Base-by-base conservation (phyloP, 2,329 filamentous ascomycete species). In the Cercospora beticola region DNA sequence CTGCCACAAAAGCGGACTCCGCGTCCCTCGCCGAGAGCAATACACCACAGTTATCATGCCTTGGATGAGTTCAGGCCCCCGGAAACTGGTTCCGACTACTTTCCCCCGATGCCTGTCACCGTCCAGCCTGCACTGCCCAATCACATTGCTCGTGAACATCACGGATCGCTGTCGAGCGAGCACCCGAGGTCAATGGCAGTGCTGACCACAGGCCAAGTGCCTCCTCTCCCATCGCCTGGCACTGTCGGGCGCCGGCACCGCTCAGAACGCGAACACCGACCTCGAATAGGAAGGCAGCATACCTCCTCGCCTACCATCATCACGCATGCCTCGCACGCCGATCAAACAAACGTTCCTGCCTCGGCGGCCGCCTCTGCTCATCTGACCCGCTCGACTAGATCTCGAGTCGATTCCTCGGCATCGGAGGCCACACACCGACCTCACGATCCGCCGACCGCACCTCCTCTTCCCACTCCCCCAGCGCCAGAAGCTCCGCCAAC, bases 221-320 rank as follows among this genome's bases (percentile, higher is more conserved):
- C 94, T 6, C 84, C 89, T 21, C 83, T 97, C 57, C 93, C 94
- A 0, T 97, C 94, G 0, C 94, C 94, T 1, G 92, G 93, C n/a
- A 86, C 85, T 68, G 84, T 85, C 84, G 88, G 65, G 16, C 74
- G 76, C 30, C 68, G 74, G 30, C 73, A 77, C 28, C 72, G 74
- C 6, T 60, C 68, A 10, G 72, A 73, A 6, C 57, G 70, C 49
- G 70, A 76, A 52, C 74, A 77, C 60, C 83, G 89, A 62, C 89
- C 90, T 8, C 86, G 88, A 71, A 83, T 90, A 66, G 84, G 83
- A 52, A 86, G 92, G 65, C 89, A 92, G 75, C 89, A 93, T 76
- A 97, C 94, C 0, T 89, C 92, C 26, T 96, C 93, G 2, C 93
- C 94, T 0, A 94, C 90, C 0, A 84, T 91, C 33, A 78, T 92